phyloP scores from a whole-genome alignment of 345 rosid genomes.

The Lepidium sativum region DNA sequence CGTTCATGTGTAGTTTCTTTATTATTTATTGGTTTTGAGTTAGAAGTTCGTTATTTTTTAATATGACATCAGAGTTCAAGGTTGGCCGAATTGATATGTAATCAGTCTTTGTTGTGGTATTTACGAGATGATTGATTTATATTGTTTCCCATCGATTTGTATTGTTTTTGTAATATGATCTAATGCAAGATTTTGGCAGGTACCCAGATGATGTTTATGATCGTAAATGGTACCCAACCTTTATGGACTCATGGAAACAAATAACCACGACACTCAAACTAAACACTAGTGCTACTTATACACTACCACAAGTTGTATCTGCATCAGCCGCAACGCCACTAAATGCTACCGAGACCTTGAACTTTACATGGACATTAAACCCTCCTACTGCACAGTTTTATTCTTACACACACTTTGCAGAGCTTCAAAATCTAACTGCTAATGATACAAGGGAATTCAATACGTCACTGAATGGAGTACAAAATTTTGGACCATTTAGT shows the following conservation, averaged over 20 bases:
- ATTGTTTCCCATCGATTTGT: too few relatives aligned
- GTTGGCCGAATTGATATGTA: too few relatives aligned
- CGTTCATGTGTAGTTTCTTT: too few relatives aligned
- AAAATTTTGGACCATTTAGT: constrained; percentile 27
- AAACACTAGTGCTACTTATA: not conserved
- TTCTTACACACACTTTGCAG: constrained; percentile 39
- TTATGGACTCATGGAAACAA: constrained; percentile 15
- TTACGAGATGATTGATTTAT: too few relatives aligned
- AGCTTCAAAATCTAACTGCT: constrained; percentile 29
- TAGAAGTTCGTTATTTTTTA: too few relatives aligned
- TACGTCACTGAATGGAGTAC: constrained; percentile 28
- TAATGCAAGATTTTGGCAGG: constrained; percentile 11
- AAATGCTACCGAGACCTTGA: not conserved
- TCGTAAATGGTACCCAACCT: constrained; percentile 15
- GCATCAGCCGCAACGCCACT: not conserved
- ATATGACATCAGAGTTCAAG: too few relatives aligned
- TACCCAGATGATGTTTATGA: constrained; percentile 16
- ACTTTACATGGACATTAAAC: constrained; percentile 2
- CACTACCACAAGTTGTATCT: constrained; percentile 10
- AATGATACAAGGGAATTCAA: constrained; percentile 40
- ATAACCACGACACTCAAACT: constrained; percentile 1
- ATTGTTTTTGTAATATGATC: not conserved
- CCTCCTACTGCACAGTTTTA: constrained; percentile 12
- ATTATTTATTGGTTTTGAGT: too few relatives aligned
- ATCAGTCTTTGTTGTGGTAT: too few relatives aligned